Base-by-base conservation (phyloP, 2,329 filamentous ascomycete species). In the Fusarium sp. region DNA sequence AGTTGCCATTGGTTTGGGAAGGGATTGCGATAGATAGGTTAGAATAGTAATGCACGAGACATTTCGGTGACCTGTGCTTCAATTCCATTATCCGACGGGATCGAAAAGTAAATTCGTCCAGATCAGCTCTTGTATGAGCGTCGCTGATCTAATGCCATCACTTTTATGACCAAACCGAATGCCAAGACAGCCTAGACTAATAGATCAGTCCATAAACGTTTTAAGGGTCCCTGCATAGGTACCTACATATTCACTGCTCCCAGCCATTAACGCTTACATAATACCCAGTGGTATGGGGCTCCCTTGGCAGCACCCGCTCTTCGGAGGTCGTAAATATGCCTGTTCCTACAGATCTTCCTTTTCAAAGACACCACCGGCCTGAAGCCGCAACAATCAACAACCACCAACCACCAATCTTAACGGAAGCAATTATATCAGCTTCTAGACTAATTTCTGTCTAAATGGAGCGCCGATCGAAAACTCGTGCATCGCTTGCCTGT, bases 181-280 rank as follows among this genome's bases (percentile, higher is more conserved):
- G 58, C 58, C 51, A 64, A 64, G 50, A 40, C 18, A 40, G n/a
- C 34, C 40, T 34, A 18, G 31, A n/a, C 36, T 26, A 37, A 20
- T 38, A 11, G n/a, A 23, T 3, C 8, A 8, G 31, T 2, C 33
- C 33, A 54, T 12, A n/a, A 16, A 8, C 40, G 40, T 54, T 26
- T 7, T 16, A 26, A 18, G 15, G 3, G 6, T 33, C 31, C 11
- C 9, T 15, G 4, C n/a, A n/a, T n/a, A n/a, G 26, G 20, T 20
- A 20, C 20, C 20, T 20, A 20, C 20, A 4, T 20, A 20, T 20
- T 20, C 4, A 20, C 20, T 20, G 20, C 20, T 20, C 20, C 20
- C 20, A 20, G 20, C 20, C 20, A 20, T 20, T 20, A 20, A 20
- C 20, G 20, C 20, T 20, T 20, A 20, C 20, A 20, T 20, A 20